Percentiles rank a stretch among this genome's conserved stretches.
These are phyloP conservation scores for Schizopora paradoxa DNA, from an alignment of 1,284 basidiomycete species.

Conservation along the genomic window DNA sequence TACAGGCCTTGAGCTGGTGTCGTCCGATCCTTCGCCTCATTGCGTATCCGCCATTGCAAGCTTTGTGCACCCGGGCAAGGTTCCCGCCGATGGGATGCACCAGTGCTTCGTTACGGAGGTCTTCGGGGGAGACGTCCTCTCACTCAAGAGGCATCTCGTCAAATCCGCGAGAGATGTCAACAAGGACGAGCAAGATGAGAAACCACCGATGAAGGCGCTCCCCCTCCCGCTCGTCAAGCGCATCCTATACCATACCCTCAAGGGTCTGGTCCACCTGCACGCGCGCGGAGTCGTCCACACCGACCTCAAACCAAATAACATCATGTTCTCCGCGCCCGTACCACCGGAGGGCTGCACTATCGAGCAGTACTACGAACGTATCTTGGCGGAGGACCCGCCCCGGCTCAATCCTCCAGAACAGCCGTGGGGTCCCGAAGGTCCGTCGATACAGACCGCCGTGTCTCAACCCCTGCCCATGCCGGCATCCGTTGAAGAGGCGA, in stretches of 20 bases:
- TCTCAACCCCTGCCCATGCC: constrained; percentile 29
- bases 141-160: too few species aligned
- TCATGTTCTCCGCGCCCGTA: constrained; percentile 10
- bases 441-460: constrained; percentile 25
- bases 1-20: too few species aligned
- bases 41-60: too few species aligned
- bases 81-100: too few species aligned
- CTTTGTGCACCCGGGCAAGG: too few species aligned
- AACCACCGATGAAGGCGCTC: too few species aligned
- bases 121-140: neutral
- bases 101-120: neutral
- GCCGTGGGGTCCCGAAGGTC: constrained; percentile 18
- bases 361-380: too few species aligned
- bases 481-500: constrained; percentile 24
- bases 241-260: constrained; percentile 14
- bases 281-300: constrained; percentile 13
- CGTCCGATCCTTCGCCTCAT: too few species aligned
- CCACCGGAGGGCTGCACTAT: constrained; percentile 16
- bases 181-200: too few species aligned
- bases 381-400: constrained; percentile 20
- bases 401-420: constrained; percentile 26
- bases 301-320: constrained; percentile 16
- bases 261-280: constrained; percentile 14
- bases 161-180: too few species aligned
- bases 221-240: constrained; percentile 13